Evolutionary conservation across 164 flowering plant genomes (phyloP).

Genomic region (Litsea cubeba): DNA sequence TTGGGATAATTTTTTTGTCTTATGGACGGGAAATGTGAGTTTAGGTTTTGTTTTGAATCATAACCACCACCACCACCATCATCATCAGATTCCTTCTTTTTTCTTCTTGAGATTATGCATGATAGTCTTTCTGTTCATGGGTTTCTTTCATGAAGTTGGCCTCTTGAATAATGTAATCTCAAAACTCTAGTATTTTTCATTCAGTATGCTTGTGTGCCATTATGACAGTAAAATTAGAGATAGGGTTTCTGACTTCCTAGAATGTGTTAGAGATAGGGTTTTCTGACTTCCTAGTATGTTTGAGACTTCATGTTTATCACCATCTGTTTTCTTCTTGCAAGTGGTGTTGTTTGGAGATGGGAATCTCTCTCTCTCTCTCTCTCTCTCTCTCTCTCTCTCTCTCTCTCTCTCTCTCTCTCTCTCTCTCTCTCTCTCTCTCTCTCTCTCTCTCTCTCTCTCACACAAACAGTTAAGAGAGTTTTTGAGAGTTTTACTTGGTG

Average conservation of each 20-base stretch:
- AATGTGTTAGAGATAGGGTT: background rate
- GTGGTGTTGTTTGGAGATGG: background rate
- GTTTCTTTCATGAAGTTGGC: background rate
- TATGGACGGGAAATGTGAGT: background rate
- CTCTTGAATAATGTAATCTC: background rate
- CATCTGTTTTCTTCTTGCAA: background rate
- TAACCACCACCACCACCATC: too few relatives aligned
- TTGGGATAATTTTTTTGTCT: background rate
- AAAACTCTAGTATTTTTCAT: background rate
- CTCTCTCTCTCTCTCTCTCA: background rate
- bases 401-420: background rate
- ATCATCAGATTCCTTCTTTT: background rate
- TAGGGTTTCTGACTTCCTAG: background rate
- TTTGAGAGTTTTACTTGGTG: too few relatives aligned
- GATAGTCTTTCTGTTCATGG: background rate
- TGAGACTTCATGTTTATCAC: background rate
- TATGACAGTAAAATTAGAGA: background rate
- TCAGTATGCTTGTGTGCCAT: background rate
- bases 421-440: constrained; percentile 2
- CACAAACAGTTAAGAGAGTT: too few relatives aligned
- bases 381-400: background rate
- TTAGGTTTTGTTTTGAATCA: background rate
- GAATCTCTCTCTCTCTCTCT: background rate
- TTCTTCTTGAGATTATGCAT: background rate
- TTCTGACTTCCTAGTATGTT: background rate